Percentiles rank a stretch among this genome's conserved stretches.
Evolutionary conservation across 768 basidiomycete genomes (phyloP).

Genomic region (Coprinellus micaceus): DNA sequence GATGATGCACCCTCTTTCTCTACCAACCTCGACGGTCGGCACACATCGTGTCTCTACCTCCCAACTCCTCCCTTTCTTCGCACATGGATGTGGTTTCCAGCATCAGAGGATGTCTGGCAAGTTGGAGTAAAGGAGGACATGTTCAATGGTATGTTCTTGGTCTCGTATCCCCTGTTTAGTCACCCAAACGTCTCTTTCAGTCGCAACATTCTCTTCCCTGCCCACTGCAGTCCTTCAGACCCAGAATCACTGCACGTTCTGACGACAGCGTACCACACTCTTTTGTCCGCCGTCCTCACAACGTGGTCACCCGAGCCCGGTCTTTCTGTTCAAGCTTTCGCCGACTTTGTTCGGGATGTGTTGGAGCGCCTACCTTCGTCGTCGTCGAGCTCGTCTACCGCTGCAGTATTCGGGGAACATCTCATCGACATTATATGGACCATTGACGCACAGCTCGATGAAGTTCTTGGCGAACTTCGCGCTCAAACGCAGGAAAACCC

Average conservation of each 20-base stretch:
- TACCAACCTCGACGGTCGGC: constrained; percentile 6
- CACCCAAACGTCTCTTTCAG: constrained; percentile 32
- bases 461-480: constrained; percentile 57
- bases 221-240: constrained; percentile 59
- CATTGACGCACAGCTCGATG: constrained; percentile 73
- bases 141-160: constrained; percentile 48
- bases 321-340: constrained; percentile 48
- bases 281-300: constrained; percentile 55
- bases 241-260: constrained; percentile 51
- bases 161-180: neutral
- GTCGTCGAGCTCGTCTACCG: constrained; percentile 48
- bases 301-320: constrained; percentile 50
- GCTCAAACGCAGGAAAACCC: constrained; percentile 16
- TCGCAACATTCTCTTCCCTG: constrained; percentile 55
- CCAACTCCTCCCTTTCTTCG: neutral
- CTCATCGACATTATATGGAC: constrained; percentile 83
- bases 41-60: neutral
- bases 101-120: constrained; percentile 46
- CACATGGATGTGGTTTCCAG: constrained; percentile 59
- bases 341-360: constrained; percentile 63
- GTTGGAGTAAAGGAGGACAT: constrained; percentile 60
- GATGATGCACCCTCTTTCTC: neutral
- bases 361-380: constrained; percentile 64
- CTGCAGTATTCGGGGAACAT: constrained; percentile 56
- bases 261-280: constrained; percentile 65